phyloP scores from a whole-genome alignment of 1,284 basidiomycete species.

The Moesziomyces parantarcticus region DNA sequence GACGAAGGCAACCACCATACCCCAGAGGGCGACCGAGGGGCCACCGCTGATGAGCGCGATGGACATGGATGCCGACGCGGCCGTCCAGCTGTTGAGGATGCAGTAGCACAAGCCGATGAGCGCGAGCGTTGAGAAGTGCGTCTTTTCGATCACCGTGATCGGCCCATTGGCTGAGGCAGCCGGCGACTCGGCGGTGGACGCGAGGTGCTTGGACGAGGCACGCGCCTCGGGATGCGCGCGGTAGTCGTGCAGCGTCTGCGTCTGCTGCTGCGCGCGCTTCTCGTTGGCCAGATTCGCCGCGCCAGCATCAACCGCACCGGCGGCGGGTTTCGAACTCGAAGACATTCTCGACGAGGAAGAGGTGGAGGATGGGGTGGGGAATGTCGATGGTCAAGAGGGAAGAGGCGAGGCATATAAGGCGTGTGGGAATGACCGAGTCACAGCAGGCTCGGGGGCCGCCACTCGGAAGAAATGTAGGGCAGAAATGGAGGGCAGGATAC shows the following conservation, averaged over 20 bases:
- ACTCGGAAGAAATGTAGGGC: no score
- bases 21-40: conserved; percentile 68
- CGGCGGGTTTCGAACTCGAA: not conserved
- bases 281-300: conserved; percentile 13
- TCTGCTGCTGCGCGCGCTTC: conserved; percentile 24
- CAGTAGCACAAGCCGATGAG: conserved; percentile 50
- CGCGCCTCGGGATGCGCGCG: conserved; percentile 7
- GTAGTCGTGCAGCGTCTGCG: conserved; percentile 37
- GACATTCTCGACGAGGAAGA: not conserved
- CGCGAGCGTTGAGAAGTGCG: conserved; percentile 41
- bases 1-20: conserved; percentile 65
- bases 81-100: conserved; percentile 65
- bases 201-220: no score
- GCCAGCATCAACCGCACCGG: not conserved
- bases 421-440: no score
- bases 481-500: no score
- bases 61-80: conserved; percentile 58
- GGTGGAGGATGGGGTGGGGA: not conserved
- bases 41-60: conserved; percentile 67
- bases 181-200: not conserved
- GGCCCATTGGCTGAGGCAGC: not conserved
- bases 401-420: no score
- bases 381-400: no score
- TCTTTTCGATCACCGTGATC: conserved; percentile 5
- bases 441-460: no score